Conservation (phyloP, 169 alveolate species). For the Plasmodium gaboni region DNA sequence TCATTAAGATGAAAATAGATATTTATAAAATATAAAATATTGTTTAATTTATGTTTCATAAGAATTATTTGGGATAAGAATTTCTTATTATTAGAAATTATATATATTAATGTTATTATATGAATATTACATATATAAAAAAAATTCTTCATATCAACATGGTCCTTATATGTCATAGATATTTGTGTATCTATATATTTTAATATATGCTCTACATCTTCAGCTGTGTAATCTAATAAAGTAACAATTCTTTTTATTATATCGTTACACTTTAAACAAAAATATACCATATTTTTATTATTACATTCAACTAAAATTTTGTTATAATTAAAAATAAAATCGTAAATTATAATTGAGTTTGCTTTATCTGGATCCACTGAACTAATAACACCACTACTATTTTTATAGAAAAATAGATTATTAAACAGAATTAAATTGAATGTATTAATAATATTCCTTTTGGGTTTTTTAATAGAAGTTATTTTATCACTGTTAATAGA, state of each 20-base stretch:
- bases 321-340: conserved; percentile 32
- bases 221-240: conserved; percentile 4
- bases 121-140: conserved; percentile 33
- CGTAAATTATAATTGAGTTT: conserved; percentile 15
- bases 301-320: conserved; percentile 17
- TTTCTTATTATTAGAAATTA: conserved; percentile 13
- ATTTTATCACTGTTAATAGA: background rate
- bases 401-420: conserved; percentile 15
- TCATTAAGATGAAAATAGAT: conserved; percentile 23
- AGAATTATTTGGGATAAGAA: conserved; percentile 20
- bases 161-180: background rate
- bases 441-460: conserved; percentile 2
- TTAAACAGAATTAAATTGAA: conserved; percentile 6
- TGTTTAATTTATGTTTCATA: background rate
- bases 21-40: conserved; percentile 15
- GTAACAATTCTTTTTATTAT: conserved; percentile 13
- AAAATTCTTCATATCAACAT: conserved; percentile 16
- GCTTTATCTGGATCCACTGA: background rate
- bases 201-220: conserved; percentile 23
- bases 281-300: conserved; percentile 9
- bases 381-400: background rate
- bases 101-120: conserved; percentile 38
- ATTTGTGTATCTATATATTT: conserved; percentile 8
- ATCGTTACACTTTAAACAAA: conserved; percentile 43
- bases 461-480: no score